phyloP scores from a whole-genome alignment of 768 basidiomycete genomes.

The Leccinum subtestaceum region DNA sequence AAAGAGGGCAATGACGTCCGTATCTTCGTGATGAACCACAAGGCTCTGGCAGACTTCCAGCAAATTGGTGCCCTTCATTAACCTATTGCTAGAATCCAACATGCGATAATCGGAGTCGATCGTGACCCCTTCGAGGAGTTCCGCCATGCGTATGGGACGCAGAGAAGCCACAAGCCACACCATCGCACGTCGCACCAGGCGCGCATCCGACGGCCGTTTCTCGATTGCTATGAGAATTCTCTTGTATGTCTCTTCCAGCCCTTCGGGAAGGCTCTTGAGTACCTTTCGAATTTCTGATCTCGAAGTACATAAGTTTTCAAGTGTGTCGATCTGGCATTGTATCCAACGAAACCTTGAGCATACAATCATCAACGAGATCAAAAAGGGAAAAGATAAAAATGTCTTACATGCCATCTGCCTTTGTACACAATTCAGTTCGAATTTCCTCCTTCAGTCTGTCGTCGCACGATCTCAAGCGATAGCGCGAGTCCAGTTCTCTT shows the following conservation, averaged over 20 bases:
- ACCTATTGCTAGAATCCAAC: background rate
- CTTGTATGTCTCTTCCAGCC: slow-evolving; percentile 22
- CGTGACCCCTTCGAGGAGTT: slow-evolving; percentile 11
- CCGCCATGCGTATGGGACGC: slow-evolving; percentile 7
- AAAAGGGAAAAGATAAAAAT: background rate
- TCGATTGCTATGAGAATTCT: slow-evolving; percentile 17
- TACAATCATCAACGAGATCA: background rate
- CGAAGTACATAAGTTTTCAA: background rate
- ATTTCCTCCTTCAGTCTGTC: slow-evolving; percentile 10
- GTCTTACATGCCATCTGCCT: slow-evolving; percentile 24
- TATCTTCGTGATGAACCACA: slow-evolving; percentile 9
- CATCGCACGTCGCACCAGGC: slow-evolving; percentile 5
- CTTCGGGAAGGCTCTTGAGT: slow-evolving; percentile 9
- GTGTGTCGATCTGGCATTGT: slow-evolving; percentile 16
- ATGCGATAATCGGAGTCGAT: background rate
- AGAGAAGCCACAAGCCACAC: slow-evolving; percentile 13
- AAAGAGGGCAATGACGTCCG: slow-evolving; percentile 6
- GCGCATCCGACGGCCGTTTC: background rate
- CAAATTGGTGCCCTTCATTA: background rate
- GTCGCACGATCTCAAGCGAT: slow-evolving; percentile 5
- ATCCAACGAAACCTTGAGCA: slow-evolving; percentile 16
- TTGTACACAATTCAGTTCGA: background rate
- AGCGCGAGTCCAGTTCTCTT: slow-evolving; percentile 8
- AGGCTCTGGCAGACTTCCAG: slow-evolving; percentile 8
- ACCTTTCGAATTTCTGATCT: background rate